Evolutionary conservation across 139 green algal species (phyloP), one percentile per base, ranked within the genome.

Genomic region (Nannochloris sp.): DNA sequence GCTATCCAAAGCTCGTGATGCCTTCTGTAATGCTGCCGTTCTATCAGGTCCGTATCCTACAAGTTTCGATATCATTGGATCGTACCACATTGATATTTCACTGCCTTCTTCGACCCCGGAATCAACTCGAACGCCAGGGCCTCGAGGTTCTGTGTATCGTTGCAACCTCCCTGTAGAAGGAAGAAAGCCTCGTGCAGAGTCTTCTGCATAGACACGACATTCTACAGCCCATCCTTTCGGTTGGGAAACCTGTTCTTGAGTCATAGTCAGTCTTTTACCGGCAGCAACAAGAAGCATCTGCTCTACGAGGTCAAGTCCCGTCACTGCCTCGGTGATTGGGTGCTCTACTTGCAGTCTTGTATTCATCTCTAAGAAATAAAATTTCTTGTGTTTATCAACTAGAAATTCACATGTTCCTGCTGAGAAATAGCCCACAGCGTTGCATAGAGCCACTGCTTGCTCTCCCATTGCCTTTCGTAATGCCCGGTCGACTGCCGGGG

Each of bases 11-110:
- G 70, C 70, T 2, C 38, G 12, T 10, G 42, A 32, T 53, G 61
- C 61, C 27, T 6, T 30, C 1, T 38, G 2, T 15, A 76, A 54
- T n/a, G 70, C 64, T 29, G 30, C 23, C 2, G 31, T 38, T 24
- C 80, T 73, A 53, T 79, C 66, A 3, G 61, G 27, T 29, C 55
- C 79, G n/a, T 73, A 60, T 31, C 71, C 72, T 9, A 85, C 64
- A 4, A 87, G 45, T 63, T 77, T 77, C 32, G 38, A 63, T 33
- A 77, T 72, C 81, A 97, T 88, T 10, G 91, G 88, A 72, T 97
- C 90, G 72, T 96, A 96, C 67, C 79, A 67, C 19, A 75, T 73
- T 32, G 23, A 55, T 31, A 91, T 78, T 23, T 71, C 65, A 56
- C 81, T 78, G 3, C 84, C 86, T 63, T 88, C 81, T 30, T 54